These are phyloP conservation scores for Fusarium hainanense DNA, from an alignment of 2,329 filamentous ascomycete genomes.

Conservation along the genomic window DNA sequence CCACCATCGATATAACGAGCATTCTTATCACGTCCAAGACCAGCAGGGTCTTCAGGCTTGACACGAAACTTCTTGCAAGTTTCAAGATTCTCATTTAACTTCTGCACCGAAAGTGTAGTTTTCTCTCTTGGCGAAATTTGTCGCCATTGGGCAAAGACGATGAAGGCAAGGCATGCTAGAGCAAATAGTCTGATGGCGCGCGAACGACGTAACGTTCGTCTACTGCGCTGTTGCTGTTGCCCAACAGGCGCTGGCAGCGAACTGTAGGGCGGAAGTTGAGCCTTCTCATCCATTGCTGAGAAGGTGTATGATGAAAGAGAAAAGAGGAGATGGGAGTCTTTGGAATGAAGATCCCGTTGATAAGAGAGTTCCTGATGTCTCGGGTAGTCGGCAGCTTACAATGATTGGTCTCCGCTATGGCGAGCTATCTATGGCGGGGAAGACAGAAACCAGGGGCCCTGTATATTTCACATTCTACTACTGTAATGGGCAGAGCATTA, in stretches of 20 bases:
- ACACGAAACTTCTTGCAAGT: conserved; percentile 66
- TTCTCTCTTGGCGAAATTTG: conserved; percentile 50
- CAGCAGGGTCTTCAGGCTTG: conserved; percentile 66
- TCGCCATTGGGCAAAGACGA: conserved; percentile 62
- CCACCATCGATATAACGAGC: conserved; percentile 69
- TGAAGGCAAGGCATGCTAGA: conserved; percentile 62
- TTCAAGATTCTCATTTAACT: conserved; percentile 64
- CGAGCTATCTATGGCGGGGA: conserved; percentile 18
- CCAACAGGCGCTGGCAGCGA: conserved; percentile 42
- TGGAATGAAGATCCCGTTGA: conserved; percentile 34
- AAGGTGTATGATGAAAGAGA: neutral
- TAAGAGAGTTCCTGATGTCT: conserved; percentile 13
- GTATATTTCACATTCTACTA: neutral
- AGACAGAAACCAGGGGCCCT: conserved; percentile 1
- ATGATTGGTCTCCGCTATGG: conserved; percentile 31
- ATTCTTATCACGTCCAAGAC: conserved; percentile 67
- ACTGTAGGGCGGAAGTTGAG: conserved; percentile 59
- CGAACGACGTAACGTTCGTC: conserved; percentile 55
- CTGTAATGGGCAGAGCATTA: neutral
- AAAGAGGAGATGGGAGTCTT: conserved; percentile 16
- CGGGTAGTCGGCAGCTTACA: conserved; percentile 5
- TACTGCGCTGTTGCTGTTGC: conserved; percentile 36
- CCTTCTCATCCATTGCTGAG: conserved; percentile 54
- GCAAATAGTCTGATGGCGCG: conserved; percentile 57
- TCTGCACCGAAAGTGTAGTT: conserved; percentile 61